phyloP scores from a whole-genome alignment of 306 rosid species.

The Ziziphus jujuba region DNA sequence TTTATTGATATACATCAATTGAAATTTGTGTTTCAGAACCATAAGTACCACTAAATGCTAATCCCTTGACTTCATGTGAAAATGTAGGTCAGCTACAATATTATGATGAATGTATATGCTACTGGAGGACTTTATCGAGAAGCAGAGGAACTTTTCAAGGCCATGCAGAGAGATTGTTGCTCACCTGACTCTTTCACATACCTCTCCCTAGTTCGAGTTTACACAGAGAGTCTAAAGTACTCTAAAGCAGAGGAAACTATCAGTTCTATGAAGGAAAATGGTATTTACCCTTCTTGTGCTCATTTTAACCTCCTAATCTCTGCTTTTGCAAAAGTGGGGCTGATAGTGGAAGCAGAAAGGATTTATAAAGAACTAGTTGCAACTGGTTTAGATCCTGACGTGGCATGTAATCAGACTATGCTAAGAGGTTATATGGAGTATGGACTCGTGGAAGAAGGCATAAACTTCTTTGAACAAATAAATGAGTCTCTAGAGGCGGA shows the following conservation, averaged over 20 bases:
- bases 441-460: conserved; percentile 61
- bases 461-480: conserved; percentile 55
- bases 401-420: conserved; percentile 57
- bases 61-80: conserved; percentile 20
- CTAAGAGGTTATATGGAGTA: conserved; percentile 76
- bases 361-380: conserved; percentile 48
- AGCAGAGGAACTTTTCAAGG: conserved; percentile 59
- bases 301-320: conserved; percentile 68
- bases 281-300: conserved; percentile 63
- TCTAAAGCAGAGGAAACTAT: conserved; percentile 66
- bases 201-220: conserved; percentile 72
- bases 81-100: conserved; percentile 86
- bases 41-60: conserved; percentile 16
- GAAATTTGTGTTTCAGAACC: conserved; percentile 7
- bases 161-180: conserved; percentile 62
- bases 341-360: conserved; percentile 67
- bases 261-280: conserved; percentile 53
- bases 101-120: conserved; percentile 82
- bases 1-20: conserved; percentile 8
- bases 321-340: conserved; percentile 60
- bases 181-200: conserved; percentile 71
- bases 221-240: conserved; percentile 56
- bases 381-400: conserved; percentile 63
- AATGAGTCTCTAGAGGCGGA: conserved; percentile 45
- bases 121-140: conserved; percentile 62